Evolutionary conservation across 192 early-diverging fungal genomes (phyloP).

Genomic region (Anaeromyces robustus): DNA sequence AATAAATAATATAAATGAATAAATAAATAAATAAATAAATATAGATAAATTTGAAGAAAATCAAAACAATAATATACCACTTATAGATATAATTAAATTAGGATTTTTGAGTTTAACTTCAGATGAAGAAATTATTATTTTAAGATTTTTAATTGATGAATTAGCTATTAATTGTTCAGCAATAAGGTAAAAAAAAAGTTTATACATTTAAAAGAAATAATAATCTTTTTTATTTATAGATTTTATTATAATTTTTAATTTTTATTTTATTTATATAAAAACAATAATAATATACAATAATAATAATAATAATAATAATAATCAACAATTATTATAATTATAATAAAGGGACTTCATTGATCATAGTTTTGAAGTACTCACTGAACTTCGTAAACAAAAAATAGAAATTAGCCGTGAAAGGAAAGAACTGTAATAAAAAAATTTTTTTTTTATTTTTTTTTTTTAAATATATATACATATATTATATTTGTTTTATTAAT

Average conservation of each 20-base stretch:
- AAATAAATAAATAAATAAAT: too few relatives aligned
- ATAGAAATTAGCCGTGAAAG: constrained; percentile 50
- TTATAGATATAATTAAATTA: not conserved
- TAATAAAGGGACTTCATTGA: constrained; percentile 46
- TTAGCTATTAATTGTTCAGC: not conserved
- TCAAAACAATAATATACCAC: not conserved
- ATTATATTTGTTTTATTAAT: too few relatives aligned
- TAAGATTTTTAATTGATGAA: not conserved
- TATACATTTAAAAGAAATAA: too few relatives aligned
- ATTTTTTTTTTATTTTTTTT: too few relatives aligned
- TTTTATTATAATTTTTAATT: too few relatives aligned
- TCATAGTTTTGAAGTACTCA: constrained; percentile 46
- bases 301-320: too few relatives aligned
- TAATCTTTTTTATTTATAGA: too few relatives aligned
- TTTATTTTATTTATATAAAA: too few relatives aligned
- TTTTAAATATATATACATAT: too few relatives aligned
- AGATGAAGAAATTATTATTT: not conserved
- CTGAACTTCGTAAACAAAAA: constrained; percentile 57
- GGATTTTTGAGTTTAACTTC: not conserved
- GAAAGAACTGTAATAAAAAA: constrained; percentile 33
- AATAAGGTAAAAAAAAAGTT: not conserved
- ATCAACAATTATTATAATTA: too few relatives aligned
- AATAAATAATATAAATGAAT: too few relatives aligned
- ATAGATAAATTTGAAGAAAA: not conserved
- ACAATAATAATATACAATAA: too few relatives aligned